Base-by-base conservation (phyloP, 176 grass and related monocot genomes). In the Carex scoparia region DNA sequence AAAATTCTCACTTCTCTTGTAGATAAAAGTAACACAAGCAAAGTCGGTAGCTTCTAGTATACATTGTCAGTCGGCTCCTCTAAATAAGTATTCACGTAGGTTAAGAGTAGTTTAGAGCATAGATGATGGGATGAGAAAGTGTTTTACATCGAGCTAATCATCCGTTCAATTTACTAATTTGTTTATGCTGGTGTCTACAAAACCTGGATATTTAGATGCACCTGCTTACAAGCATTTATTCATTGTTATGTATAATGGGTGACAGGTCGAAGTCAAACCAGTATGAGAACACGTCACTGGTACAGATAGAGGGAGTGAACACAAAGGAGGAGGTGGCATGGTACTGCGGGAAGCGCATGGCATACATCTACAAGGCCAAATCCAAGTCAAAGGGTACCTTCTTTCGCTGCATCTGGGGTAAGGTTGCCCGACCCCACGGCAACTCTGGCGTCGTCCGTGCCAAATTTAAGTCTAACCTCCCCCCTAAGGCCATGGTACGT, bases 341-440 rank as follows among this genome's bases (percentile, higher is more conserved):
- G 81, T 93, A 97, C 87, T 81, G 87, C 51, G 87, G 91, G 79
- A 93, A 90, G 89, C 75, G 84, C 59, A 85, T 93, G 84, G 93
- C 93, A 9, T 92, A 94, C 79, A 58, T 94, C 64, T 94, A 94
- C 90, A 94, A 89, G 93, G 93, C 88, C 70, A 89, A 90, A 89
- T 85, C 91, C 64, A 97, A 85, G 86, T 90, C 87, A 44, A 79
- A 80, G n/a, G 89, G 82, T 27, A 77, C 69, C 59, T 18, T 31
- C 71, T n/a, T 80, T 58, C 81, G 89, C 12, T 97, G 89, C 86
- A 89, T 88, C 66, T 93, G 89, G 91, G 91, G 89, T 46, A 93
- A 91, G 91, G 91, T 89, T 59, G 85, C 81, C 2, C 81, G 93
- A 37, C 90, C 93, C 2, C 93, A 92, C 63, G 86, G 91, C 28